Evolutionary conservation across 176 grass and related monocot species (phyloP).

Genomic region (Puya raimondii): DNA sequence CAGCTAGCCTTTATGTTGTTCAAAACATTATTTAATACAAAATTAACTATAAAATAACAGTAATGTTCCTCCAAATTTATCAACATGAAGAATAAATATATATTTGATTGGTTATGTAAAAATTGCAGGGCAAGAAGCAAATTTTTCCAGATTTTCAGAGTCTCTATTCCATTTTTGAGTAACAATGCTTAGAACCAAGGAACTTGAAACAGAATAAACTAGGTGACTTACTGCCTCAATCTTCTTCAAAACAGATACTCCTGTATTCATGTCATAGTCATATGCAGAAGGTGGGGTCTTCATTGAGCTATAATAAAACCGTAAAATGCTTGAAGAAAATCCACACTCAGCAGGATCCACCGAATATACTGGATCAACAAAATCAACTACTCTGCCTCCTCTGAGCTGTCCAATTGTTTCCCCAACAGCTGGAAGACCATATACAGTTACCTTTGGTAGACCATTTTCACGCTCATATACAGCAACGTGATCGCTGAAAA

Average conservation of each 20-base stretch:
- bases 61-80: too few relatives aligned
- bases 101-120: neutral
- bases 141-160: neutral
- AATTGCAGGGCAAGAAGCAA: neutral
- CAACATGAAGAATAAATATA: too few relatives aligned
- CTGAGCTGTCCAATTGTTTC: slow-evolving; percentile 56
- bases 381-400: slow-evolving; percentile 52
- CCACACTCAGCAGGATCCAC: slow-evolving; percentile 47
- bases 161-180: neutral
- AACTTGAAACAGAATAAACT: neutral
- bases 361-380: slow-evolving; percentile 56
- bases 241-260: slow-evolving; percentile 75
- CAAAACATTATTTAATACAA: too few relatives aligned
- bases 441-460: slow-evolving; percentile 62
- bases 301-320: slow-evolving; percentile 77
- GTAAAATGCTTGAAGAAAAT: slow-evolving; percentile 55
- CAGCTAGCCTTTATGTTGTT: too few relatives aligned
- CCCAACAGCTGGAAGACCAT: slow-evolving; percentile 50
- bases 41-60: too few relatives aligned
- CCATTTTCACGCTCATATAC: slow-evolving; percentile 81
- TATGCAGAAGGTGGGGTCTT: slow-evolving; percentile 63
- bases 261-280: slow-evolving; percentile 78
- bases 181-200: neutral
- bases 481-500: slow-evolving; percentile 67
- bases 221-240: slow-evolving; percentile 53